Conservation (phyloP, 768 basidiomycete species). For the Chalciporus piperatus region DNA sequence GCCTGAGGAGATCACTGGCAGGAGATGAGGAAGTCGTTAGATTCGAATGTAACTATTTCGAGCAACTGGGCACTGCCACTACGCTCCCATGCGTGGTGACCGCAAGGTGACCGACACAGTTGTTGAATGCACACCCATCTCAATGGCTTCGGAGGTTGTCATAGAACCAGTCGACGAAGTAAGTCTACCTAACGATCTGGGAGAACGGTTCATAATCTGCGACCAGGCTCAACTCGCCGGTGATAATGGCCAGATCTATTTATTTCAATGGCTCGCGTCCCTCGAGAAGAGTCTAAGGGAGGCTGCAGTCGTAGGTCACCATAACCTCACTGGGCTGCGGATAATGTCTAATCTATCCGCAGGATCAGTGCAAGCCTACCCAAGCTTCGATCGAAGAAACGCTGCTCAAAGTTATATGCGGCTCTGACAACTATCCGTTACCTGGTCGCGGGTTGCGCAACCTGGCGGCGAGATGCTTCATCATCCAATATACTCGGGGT, state of each 20-base stretch:
- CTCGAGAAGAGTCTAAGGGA: slow-evolving; percentile 57
- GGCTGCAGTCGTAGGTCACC: slow-evolving; percentile 48
- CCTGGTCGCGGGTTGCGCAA: slow-evolving; percentile 88
- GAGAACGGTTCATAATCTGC: slow-evolving; percentile 3
- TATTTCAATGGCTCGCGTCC: slow-evolving; percentile 79
- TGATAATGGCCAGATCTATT: slow-evolving; percentile 78
- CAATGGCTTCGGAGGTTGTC: slow-evolving; percentile 25
- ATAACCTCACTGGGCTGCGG: not conserved
- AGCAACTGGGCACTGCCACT: not conserved
- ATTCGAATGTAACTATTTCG: too few relatives aligned
- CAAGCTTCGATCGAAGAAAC: slow-evolving; percentile 62
- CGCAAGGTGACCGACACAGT: not conserved
- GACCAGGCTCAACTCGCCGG: slow-evolving; percentile 61
- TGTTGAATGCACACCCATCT: slow-evolving; percentile 6
- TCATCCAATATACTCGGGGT: slow-evolving; percentile 70
- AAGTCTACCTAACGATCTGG: slow-evolving; percentile 9
- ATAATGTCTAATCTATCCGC: slow-evolving; percentile 3
- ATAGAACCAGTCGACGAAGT: slow-evolving; percentile 33
- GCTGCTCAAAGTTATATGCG: slow-evolving; percentile 66
- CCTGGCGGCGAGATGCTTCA: slow-evolving; percentile 73
- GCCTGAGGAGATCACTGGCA: too few relatives aligned
- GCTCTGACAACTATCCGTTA: slow-evolving; percentile 63
- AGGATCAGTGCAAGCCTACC: slow-evolving; percentile 66
- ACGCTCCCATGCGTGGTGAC: not conserved
- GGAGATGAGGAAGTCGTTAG: too few relatives aligned